Base-by-base conservation (phyloP, 164 flowering plant species). In the Tetracentron sinense region DNA sequence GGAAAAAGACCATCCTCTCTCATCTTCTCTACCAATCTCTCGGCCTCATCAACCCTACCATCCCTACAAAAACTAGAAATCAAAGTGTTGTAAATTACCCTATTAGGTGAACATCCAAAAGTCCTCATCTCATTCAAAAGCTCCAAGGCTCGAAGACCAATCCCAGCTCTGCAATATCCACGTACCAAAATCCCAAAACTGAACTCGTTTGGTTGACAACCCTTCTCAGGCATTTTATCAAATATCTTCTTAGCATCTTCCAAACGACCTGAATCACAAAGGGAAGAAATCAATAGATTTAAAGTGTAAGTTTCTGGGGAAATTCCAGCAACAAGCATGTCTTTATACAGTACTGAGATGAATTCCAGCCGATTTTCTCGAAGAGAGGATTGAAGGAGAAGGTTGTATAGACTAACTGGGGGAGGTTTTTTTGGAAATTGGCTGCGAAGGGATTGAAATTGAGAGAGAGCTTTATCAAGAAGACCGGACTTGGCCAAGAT, bases 121-220 rank as follows among this genome's bases (percentile, higher is more conserved):
- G 57, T 42, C 66, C 66, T 73, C 93, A 87, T 82, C 64, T 61
- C 63, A 65, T 85, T 68, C 69, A 91, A 60, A 72, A 94, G 61
- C 81, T 82, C 82, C 77, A 88, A 54, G 0, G 79, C 96, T 60
- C 66, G 33, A 6, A 0, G 4, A 47, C 65, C 65, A 48, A 72
- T 76, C 59, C 95, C 88, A 30, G 70, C 61, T 64, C 69, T 76
- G 58, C 99, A 94, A 73, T 88, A 89, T 68, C 96, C 99, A 44
- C 88, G 81, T 63, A 84, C 77, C 94, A 91, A 74, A 73, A 94
- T 79, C 73, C 93, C 93, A 62, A 83, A 81, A 79, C 77, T 89
- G 56, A 69, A 91, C 78, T 77, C 89, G 71, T 91, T 88, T 3
- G 93, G 96, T n/a, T 22, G 8, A 75, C 93, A 89, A 16, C 87